These are phyloP conservation scores for Neurospora sp. DNA, from an alignment of 495 filamentous ascomycete genomes.

Conservation along the genomic window DNA sequence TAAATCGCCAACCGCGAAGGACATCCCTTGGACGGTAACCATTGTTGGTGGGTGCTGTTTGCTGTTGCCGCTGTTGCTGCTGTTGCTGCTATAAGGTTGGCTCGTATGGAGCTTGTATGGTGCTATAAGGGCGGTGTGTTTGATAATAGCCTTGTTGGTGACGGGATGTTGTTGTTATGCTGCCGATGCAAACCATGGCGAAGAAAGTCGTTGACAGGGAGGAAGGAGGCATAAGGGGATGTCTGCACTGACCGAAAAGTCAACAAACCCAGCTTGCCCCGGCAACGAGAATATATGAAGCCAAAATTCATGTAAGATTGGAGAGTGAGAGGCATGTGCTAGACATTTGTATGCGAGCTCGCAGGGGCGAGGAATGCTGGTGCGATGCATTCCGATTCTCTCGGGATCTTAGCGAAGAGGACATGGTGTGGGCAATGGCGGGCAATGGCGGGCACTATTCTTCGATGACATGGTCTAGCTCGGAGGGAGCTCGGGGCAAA, in stretches of 20 bases:
- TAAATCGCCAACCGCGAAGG: constrained; percentile 13
- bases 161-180: neutral
- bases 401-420: neutral
- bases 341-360: constrained; percentile 21
- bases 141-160: neutral
- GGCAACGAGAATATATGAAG: constrained; percentile 18
- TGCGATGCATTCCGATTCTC: neutral
- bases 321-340: constrained; percentile 7
- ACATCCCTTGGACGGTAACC: constrained; percentile 15
- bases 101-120: neutral
- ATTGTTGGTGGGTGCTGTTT: constrained; percentile 8
- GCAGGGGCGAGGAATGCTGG: neutral
- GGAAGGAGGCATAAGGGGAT: neutral
- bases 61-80: neutral
- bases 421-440: neutral
- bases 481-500: neutral
- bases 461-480: neutral
- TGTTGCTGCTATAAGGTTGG: neutral
- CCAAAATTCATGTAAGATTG: neutral
- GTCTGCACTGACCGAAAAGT: constrained; percentile 4
- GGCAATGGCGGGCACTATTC: neutral
- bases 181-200: neutral
- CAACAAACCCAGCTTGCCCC: constrained; percentile 20
- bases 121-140: neutral
- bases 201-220: neutral